Evolutionary conservation across 1,139 yeast species (phyloP).

Genomic region (Ogataea hybrid): DNA sequence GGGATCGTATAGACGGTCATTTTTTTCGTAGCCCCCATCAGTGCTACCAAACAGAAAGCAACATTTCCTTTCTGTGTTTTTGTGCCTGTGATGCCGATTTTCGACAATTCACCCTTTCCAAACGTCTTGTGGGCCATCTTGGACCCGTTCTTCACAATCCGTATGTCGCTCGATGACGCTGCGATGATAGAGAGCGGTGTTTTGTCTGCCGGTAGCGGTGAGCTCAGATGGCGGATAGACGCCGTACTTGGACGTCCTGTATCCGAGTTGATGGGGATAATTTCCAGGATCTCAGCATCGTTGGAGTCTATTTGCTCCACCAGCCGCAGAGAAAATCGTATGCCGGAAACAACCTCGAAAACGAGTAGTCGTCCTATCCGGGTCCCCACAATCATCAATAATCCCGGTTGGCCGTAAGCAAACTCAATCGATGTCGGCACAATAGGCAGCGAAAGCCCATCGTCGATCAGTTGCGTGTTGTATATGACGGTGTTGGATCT

Average conservation of each 20-base stretch:
- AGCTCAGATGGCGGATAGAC: constrained; percentile 48
- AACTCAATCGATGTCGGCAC: constrained; percentile 66
- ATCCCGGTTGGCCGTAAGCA: constrained; percentile 52
- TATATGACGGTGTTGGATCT: constrained; percentile 79
- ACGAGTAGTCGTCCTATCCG: constrained; percentile 69
- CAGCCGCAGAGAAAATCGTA: constrained; percentile 64
- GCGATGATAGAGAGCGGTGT: constrained; percentile 56
- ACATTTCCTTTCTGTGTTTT: constrained; percentile 28
- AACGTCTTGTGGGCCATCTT: constrained; percentile 59
- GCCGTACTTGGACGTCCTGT: constrained; percentile 70
- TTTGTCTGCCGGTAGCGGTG: constrained; percentile 45
- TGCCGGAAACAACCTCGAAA: constrained; percentile 69
- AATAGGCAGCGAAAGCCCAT: constrained; percentile 35
- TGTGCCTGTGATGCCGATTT: constrained; percentile 55
- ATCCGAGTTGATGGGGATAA: constrained; percentile 57
- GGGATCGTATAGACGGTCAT: constrained; percentile 50
- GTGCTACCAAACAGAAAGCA: constrained; percentile 28
- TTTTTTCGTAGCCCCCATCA: constrained; percentile 35
- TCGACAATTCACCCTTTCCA: constrained; percentile 45
- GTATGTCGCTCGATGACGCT: constrained; percentile 58
- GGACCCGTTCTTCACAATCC: constrained; percentile 60
- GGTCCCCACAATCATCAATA: constrained; percentile 76
- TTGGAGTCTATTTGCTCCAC: constrained; percentile 50
- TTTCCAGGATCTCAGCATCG: constrained; percentile 48
- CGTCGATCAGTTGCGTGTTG: constrained; percentile 45